Percentiles rank a stretch among this genome's conserved stretches.
Evolutionary conservation across 2,329 filamentous ascomycete species (phyloP).

Genomic region (Alternaria postmessia): DNA sequence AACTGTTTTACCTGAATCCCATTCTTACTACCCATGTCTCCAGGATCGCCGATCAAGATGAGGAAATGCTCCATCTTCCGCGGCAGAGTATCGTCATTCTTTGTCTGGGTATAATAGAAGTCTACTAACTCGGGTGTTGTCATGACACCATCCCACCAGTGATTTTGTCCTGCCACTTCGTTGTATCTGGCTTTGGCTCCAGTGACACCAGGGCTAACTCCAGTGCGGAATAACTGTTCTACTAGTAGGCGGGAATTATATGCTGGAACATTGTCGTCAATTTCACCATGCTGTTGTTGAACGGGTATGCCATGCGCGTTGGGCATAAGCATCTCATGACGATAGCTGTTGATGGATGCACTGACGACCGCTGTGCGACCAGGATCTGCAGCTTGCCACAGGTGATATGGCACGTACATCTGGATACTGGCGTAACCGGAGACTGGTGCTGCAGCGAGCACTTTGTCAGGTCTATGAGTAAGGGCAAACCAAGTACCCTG

Average conservation of each 20-base stretch:
- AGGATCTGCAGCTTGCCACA: constrained; percentile 66
- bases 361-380: constrained; percentile 57
- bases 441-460: constrained; percentile 64
- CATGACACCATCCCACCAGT: constrained; percentile 55
- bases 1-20: constrained; percentile 62
- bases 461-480: constrained; percentile 64
- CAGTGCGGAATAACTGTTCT: constrained; percentile 52
- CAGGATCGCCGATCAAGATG: constrained; percentile 61
- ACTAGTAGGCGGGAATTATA: constrained; percentile 65
- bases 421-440: constrained; percentile 68
- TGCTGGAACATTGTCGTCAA: constrained; percentile 66
- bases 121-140: constrained; percentile 58
- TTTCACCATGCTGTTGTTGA: constrained; percentile 64
- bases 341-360: constrained; percentile 60
- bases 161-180: constrained; percentile 52
- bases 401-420: constrained; percentile 65
- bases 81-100: constrained; percentile 24
- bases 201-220: constrained; percentile 33
- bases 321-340: constrained; percentile 62
- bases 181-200: constrained; percentile 56
- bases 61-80: constrained; percentile 52
- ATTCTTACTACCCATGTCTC: constrained; percentile 61
- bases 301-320: constrained; percentile 63
- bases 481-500: constrained; percentile 67
- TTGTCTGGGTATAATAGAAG: constrained; percentile 57